These are phyloP conservation scores for Pythium vanterpoolii DNA, from an alignment of 352 stramenopile species.

Conservation along the genomic window DNA sequence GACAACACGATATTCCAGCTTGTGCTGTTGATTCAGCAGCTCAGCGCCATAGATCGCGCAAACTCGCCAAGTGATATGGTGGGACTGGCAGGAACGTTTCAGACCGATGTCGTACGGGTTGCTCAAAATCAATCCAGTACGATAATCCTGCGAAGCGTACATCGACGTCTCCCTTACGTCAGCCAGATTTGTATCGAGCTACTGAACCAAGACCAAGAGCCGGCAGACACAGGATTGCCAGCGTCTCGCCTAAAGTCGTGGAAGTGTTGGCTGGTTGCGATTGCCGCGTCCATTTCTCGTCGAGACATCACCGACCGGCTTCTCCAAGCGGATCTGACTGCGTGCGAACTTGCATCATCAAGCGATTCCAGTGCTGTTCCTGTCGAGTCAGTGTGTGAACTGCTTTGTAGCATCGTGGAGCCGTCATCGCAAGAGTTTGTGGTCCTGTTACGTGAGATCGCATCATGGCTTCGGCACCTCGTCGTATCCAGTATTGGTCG, in stretches of 20 bases:
- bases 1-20: constrained; percentile 13
- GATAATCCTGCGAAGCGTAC: constrained; percentile 36
- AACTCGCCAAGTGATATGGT: background rate
- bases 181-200: constrained; percentile 37
- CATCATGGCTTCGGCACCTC: constrained; percentile 2
- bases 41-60: background rate
- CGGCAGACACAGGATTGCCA: constrained; percentile 21
- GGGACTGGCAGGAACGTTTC: constrained; percentile 33
- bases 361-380: background rate
- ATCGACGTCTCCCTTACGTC: constrained; percentile 59
- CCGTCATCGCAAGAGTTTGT: constrained; percentile 48
- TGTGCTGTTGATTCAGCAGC: constrained; percentile 17
- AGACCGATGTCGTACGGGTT: constrained; percentile 36
- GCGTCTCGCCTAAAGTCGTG: constrained; percentile 24
- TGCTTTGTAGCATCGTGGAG: constrained; percentile 31
- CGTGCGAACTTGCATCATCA: constrained; percentile 17
- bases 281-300: constrained; percentile 41
- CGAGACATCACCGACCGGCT: constrained; percentile 49
- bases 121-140: constrained; percentile 26
- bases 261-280: constrained; percentile 47
- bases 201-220: constrained; percentile 14
- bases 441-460: constrained; percentile 32
- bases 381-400: constrained; percentile 34
- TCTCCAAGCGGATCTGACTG: constrained; percentile 53
- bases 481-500: constrained; percentile 10